Percentiles rank a stretch among this genome's conserved stretches.
Evolutionary conservation across 2,329 filamentous ascomycete species (phyloP).

Genomic region (Botrytis galanthina): DNA sequence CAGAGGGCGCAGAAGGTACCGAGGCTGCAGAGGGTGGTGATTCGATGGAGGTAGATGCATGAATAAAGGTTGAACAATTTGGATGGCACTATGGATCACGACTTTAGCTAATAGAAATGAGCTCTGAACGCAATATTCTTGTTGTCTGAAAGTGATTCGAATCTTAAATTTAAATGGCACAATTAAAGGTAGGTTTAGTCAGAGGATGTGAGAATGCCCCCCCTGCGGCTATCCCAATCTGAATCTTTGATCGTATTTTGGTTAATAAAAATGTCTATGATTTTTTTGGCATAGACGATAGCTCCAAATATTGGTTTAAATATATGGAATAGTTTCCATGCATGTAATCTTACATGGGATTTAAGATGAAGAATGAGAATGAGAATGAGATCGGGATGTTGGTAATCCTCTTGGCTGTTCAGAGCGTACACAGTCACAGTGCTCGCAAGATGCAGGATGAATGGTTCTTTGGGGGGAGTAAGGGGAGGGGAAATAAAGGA

Average conservation of each 20-base stretch:
- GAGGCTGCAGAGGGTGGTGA: conserved; percentile 38
- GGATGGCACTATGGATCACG: conserved; percentile 3
- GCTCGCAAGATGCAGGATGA: neutral
- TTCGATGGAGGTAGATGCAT: conserved; percentile 48
- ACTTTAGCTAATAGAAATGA: conserved; percentile 2
- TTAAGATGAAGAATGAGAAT: neutral
- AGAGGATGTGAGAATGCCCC: neutral
- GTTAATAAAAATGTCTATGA: neutral
- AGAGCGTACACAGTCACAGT: neutral
- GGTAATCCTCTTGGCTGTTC: neutral
- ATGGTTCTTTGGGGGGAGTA: neutral
- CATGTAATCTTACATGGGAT: neutral
- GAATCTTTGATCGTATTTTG: too few relatives aligned
- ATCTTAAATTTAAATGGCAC: neutral
- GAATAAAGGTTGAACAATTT: neutral
- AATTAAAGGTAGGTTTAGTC: neutral
- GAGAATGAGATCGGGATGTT: neutral
- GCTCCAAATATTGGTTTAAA: neutral
- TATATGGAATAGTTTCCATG: neutral
- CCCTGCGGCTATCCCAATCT: neutral
- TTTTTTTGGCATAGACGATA: neutral
- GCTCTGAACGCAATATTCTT: neutral
- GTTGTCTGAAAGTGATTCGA: neutral
- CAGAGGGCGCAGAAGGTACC: conserved; percentile 39
- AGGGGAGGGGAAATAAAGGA: neutral